A percentile compares a stretch with the other conserved stretches of the same genome.
These are phyloP conservation scores for Syzygium grande DNA, from an alignment of 345 rosid species.

Conservation along the genomic window DNA sequence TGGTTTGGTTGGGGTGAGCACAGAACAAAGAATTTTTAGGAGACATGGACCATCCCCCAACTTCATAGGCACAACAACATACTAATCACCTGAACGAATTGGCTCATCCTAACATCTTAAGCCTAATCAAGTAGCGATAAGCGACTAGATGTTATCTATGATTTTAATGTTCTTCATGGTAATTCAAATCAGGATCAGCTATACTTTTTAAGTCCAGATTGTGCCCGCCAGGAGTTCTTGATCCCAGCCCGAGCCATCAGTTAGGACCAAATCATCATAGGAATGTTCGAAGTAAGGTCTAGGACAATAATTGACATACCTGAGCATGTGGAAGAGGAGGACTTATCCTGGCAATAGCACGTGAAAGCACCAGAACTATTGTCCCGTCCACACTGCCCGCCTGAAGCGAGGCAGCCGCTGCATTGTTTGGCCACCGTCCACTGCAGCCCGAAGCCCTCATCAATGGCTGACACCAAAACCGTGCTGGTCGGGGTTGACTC, in stretches of 20 bases:
- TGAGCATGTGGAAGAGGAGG: accelerated
- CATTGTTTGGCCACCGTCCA: accelerated
- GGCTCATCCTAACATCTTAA: accelerated
- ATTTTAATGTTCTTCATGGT: accelerated
- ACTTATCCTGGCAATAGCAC: not conserved
- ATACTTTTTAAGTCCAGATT: accelerated
- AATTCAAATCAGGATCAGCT: accelerated
- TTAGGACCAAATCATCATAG: not conserved
- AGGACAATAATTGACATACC: not conserved
- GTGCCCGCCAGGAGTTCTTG: not conserved
- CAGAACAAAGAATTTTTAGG: not conserved
- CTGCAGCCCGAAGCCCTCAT: not conserved
- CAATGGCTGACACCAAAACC: accelerated
- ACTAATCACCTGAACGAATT: accelerated
- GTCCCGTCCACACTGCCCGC: not conserved
- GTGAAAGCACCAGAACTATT: accelerated
- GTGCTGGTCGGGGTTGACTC: accelerated
- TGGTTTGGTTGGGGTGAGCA: not conserved
- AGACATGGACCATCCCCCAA: not conserved
- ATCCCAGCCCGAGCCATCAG: not conserved
- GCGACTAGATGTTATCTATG: accelerated
- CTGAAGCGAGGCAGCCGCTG: accelerated
- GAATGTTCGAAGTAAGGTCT: not conserved
- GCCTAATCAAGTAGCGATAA: not conserved
- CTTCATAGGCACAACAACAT: not conserved